Conservation (phyloP, 2,329 filamentous ascomycete genomes). For the Plectosphaerella sp. region DNA sequence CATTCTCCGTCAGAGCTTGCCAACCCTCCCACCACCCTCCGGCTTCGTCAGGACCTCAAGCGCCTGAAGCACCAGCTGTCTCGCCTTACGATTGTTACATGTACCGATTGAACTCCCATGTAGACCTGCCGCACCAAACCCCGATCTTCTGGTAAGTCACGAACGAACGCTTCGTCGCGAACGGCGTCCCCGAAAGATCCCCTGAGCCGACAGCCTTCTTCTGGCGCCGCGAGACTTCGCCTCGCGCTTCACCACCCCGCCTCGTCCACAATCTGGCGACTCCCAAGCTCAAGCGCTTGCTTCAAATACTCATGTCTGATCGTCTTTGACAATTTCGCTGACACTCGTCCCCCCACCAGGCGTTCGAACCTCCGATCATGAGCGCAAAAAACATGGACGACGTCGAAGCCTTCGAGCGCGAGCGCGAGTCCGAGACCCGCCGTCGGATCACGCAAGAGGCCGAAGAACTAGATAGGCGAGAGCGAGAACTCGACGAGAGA, state of each 20-base stretch:
- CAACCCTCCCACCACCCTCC: slow-evolving; percentile 1
- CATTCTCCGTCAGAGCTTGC: slow-evolving; percentile 1
- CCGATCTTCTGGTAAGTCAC: neutral
- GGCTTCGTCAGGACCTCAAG: neutral
- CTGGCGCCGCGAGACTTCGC: neutral
- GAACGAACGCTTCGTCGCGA: neutral
- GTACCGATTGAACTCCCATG: slow-evolving; percentile 6
- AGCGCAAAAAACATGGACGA: slow-evolving; percentile 13
- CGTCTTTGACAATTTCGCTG: neutral
- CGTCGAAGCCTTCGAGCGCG: slow-evolving; percentile 21
- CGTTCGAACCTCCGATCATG: slow-evolving; percentile 11
- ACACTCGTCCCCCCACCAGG: neutral
- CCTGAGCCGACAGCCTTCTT: neutral
- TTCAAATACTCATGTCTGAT: neutral
- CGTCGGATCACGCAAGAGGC: slow-evolving; percentile 16
- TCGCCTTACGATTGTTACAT: neutral
- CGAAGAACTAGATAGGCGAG: slow-evolving; percentile 49
- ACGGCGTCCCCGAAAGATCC: neutral
- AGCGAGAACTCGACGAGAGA: slow-evolving; percentile 62
- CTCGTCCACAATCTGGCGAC: too few species aligned
- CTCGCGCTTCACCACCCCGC: too few species aligned
- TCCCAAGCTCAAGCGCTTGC: neutral
- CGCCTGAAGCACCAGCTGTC: too few species aligned
- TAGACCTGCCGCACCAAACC: neutral
- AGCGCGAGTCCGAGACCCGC: slow-evolving; percentile 24